Evolutionary conservation across 768 basidiomycete genomes (phyloP).

Genomic region (Pleurotus ostreatus): DNA sequence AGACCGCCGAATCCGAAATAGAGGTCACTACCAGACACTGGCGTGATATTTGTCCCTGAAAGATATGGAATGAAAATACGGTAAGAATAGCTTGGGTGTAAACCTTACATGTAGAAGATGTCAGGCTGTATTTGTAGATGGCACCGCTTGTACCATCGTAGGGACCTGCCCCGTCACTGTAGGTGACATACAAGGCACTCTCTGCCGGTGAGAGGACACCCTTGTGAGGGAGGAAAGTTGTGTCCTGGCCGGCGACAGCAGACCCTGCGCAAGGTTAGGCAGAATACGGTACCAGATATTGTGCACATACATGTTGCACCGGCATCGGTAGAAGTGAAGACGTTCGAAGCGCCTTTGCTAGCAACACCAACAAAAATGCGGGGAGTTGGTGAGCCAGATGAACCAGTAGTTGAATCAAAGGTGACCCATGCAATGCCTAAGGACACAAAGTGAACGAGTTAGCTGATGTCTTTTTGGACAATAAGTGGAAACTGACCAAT

Average conservation of each 20-base stretch:
- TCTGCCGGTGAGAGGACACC: conserved; percentile 59
- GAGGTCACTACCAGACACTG: conserved; percentile 52
- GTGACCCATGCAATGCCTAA: conserved; percentile 58
- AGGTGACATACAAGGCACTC: conserved; percentile 54
- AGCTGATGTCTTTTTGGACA: not conserved
- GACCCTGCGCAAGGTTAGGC: conserved; percentile 37
- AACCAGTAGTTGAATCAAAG: conserved; percentile 56
- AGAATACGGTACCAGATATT: not conserved
- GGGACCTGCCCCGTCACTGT: conserved; percentile 61
- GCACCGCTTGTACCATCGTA: conserved; percentile 55
- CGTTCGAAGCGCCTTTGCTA: conserved; percentile 46
- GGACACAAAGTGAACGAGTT: not conserved
- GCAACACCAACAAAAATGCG: conserved; percentile 70
- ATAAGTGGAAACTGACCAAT: conserved; percentile 22
- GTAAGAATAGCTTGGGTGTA: not conserved
- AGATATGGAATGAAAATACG: not conserved
- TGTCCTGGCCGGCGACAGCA: conserved; percentile 55
- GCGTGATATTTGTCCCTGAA: conserved; percentile 58
- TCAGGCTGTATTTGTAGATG: conserved; percentile 49
- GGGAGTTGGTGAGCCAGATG: conserved; percentile 47
- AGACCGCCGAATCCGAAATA: conserved; percentile 64
- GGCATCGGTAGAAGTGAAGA: conserved; percentile 54
- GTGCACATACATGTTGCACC: conserved; percentile 48
- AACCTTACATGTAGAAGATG: conserved; percentile 39
- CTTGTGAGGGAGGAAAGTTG: conserved; percentile 58